Evolutionary conservation across 106 monocot species (phyloP), one percentile per base, ranked within the genome.

Genomic region (Alisma plantagoaquatica): DNA sequence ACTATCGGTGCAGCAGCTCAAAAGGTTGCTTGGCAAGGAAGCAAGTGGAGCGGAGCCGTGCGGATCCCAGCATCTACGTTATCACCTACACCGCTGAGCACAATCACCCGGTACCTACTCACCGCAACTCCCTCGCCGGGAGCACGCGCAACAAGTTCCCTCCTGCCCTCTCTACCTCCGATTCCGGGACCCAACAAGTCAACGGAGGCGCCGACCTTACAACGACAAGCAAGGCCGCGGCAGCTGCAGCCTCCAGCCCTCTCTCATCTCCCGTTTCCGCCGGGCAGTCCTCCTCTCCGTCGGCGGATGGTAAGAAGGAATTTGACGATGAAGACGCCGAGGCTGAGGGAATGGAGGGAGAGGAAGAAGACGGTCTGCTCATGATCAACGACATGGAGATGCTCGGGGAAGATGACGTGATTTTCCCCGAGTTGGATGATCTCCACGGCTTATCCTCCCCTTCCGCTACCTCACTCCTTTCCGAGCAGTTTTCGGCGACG

Each of bases 1-100:
- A 87, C 25, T 87, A 87, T 60, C 74, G 79, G 42, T 87, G 87
- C 59, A 93, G 92, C 68, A 93, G 83, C 56, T 87, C 78, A 35
- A 93, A 93, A 33, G 92, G 77, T 2, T 93, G 92, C 59, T 32
- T 62, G 22, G 92, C 92, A 0, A 60, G 92, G 59, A 93, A 73
- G 54, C 73, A 74, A 33, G 79, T 79, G 53, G 79, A 79, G 50
- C 57, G 79, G 2, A 70, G 79, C 60, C 68, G 43, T 31, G 42
- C 64, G 17, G 74, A 79, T 35, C 79, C 73, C 2, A 29, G 43
- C 27, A 56, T 49, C 27, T 60, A 70, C 22, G 31, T 74, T 27
- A 62, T 79, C 60, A 70, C 79, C 42, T 79, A 79, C 74, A 79
- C 74, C 1, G 73, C 69, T 15, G 79, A 79, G 61, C 79, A 79